Evolutionary conservation across 1,284 basidiomycete species (phyloP).

Genomic region (Omphalotus olearius): DNA sequence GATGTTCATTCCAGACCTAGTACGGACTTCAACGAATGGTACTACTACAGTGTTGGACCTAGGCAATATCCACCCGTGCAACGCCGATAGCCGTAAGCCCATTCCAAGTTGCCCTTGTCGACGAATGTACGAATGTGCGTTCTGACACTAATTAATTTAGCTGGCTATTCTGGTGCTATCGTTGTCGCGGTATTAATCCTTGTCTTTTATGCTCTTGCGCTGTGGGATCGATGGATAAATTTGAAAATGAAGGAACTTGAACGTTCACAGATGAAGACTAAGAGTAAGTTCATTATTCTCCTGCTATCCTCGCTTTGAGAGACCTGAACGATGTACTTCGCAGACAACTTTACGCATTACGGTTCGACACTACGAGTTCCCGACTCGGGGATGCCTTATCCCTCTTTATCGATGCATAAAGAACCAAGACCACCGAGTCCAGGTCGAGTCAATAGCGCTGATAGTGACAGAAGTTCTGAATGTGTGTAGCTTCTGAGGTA

Average conservation of each 20-base stretch:
- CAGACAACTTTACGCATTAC: not conserved
- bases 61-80: too few species aligned
- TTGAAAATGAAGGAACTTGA: slow-evolving; percentile 20
- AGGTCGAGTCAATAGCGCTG: too few species aligned
- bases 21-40: too few species aligned
- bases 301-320: not conserved
- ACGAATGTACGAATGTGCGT: too few species aligned
- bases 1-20: too few species aligned
- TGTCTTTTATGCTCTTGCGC: slow-evolving; percentile 27
- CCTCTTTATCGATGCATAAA: slow-evolving; percentile 12
- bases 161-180: slow-evolving; percentile 5
- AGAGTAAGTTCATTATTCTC: too few species aligned
- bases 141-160: too few species aligned
- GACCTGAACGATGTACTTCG: not conserved
- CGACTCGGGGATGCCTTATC: not conserved
- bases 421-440: slow-evolving; percentile 5
- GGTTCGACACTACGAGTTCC: slow-evolving; percentile 4
- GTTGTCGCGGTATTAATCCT: slow-evolving; percentile 22
- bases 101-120: too few species aligned
- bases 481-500: too few species aligned
- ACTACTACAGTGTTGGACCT: too few species aligned
- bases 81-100: too few species aligned
- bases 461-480: too few species aligned
- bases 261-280: not conserved
- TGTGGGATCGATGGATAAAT: slow-evolving; percentile 29